Base-by-base conservation (phyloP, 345 rosid species). In the Cardamine resedifolia region DNA sequence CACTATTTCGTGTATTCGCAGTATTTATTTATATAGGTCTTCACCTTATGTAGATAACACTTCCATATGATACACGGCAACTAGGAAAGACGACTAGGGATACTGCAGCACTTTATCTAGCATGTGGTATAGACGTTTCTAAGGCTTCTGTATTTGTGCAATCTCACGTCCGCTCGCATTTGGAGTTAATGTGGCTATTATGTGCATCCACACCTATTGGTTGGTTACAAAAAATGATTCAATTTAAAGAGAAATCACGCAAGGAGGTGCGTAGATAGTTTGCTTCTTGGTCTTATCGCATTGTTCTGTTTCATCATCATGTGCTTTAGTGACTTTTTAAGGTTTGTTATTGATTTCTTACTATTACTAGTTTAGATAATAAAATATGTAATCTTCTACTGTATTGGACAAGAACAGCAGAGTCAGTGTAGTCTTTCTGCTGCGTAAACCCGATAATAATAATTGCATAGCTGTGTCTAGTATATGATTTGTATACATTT, bases 91-190 rank as follows among this genome's bases (percentile, higher is more conserved):
- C 97, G 18, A 90, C 96, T 31, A 85, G 89, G 80, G 85, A 89
- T 64, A 89, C 97, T 8, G 95, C 98, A 14, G 96, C 97, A 66
- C 78, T 94, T 67, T 94, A 91, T 74, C 79, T 94, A 79, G 96
- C 98, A 36, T 94, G 97, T 75, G 98, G 98, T 27, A 78, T 89
- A 34, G 97, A 94, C 75, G 70, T 81, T 60, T 81, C 96, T 28
- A 87, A 89, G 97, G 97, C 97, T 80, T 85, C 97, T 31, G 98
- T 90, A 10, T 89, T 90, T 83, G 91, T 89, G 69, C 98, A 93
- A 82, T 93, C 96, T 67, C 92, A 86, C 52, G 96, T 90, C 9
- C 90, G 79, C 33, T 89, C 98, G 33, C 96, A 87, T 81, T 82
- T 77, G 31, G 96, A 88, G 41, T 81, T 93, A 70, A 90, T 89